Base-by-base conservation (phyloP, 441 rosid species). In the Erodium trifolium region DNA sequence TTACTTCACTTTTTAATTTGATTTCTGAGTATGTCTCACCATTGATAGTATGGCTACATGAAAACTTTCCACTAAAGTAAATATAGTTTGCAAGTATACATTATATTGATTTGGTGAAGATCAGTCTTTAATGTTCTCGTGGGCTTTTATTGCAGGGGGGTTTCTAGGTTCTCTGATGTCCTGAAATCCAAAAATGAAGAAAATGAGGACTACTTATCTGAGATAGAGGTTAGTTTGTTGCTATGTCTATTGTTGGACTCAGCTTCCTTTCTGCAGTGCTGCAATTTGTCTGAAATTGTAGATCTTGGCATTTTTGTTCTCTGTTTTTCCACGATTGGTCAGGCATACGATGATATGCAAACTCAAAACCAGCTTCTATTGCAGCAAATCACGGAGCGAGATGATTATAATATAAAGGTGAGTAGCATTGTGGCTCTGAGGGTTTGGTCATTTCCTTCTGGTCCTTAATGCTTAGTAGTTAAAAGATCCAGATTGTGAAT, bases 381-480 rank as follows among this genome's bases (percentile, higher is more conserved):
- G 80, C 92, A 88, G 82, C 99, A 95, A 82, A 82, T 92, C 67
- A 86, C 99, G 2, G 99, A 95, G 80, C 84, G 97, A 74, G 98
- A 95, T 86, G 99, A 92, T 77, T 95, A 95, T 80, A 95, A 95
- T 78, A 88, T 89, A 70, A 95, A 95, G 98, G 98, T 95, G 70
- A 80, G 65, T 62, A 27, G 37, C 13, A 19, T 62, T 23, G 37
- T 27, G 14, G 23, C n/a, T 60, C 6, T 37, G 41, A 5, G 29
- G 35, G n/a, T 27, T 62, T 11, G 65, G 65, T 62, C 12, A 62
- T 27, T 59, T 23, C 65, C 23, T 62, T 62, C 7, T 27, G 27
- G 65, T 62, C 23, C 3, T 62, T 29, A 23, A 62, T 62, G 37
- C 65, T 19, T 23, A 19, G 12, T 37, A 62, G 35, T 62, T 9